Conservation (phyloP, 2,329 filamentous ascomycete species). For the Trichoderma aggressivum region DNA sequence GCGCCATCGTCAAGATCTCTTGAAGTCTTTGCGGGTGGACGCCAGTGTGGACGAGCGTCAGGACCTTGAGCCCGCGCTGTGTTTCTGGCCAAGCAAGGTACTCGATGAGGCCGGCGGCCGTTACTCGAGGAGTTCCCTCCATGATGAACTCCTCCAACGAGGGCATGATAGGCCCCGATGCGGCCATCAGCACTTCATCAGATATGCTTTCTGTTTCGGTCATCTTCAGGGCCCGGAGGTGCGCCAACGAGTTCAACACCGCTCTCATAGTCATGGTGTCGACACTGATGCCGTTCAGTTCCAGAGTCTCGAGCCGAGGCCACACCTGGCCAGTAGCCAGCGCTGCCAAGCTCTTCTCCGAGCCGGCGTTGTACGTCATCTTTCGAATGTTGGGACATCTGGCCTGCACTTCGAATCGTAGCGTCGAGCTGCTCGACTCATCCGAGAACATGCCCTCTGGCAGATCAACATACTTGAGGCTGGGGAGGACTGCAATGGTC, state of each 20-base stretch:
- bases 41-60: constrained; percentile 71
- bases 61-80: constrained; percentile 58
- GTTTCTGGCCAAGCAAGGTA: constrained; percentile 64
- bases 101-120: constrained; percentile 63
- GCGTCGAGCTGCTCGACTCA: constrained; percentile 68
- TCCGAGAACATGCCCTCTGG: constrained; percentile 84
- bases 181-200: constrained; percentile 70
- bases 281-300: constrained; percentile 64
- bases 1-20: constrained; percentile 56
- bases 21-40: constrained; percentile 62
- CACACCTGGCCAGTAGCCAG: constrained; percentile 65
- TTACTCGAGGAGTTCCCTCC: constrained; percentile 68
- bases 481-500: constrained; percentile 78
- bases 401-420: constrained; percentile 80
- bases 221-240: constrained; percentile 71
- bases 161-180: constrained; percentile 67
- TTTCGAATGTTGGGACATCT: constrained; percentile 81
- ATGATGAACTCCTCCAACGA: constrained; percentile 70
- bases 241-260: constrained; percentile 64
- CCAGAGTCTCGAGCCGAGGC: constrained; percentile 69
- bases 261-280: constrained; percentile 69
- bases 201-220: constrained; percentile 66
- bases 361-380: constrained; percentile 78
- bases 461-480: constrained; percentile 84
- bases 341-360: constrained; percentile 72